phyloP scores from a whole-genome alignment of 805 yeast species.

The Monosporozyma solicola region DNA sequence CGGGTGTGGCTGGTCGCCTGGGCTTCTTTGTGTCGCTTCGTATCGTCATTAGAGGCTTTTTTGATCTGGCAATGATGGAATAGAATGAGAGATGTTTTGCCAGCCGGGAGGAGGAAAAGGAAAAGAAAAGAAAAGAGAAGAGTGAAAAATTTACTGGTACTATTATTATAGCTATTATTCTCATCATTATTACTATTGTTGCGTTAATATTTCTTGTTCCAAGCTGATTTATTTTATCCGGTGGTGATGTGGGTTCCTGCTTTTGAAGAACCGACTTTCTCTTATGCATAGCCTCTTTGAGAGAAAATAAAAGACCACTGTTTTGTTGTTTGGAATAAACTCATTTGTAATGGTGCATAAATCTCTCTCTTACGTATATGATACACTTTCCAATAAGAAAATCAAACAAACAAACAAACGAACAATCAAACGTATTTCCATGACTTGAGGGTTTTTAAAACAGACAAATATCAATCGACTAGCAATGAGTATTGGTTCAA shows the following conservation, averaged over 20 bases:
- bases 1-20: too few relatives aligned
- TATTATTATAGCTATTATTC: too few relatives aligned
- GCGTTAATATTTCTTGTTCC: not conserved
- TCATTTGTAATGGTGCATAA: too few relatives aligned
- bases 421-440: too few relatives aligned
- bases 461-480: conserved; percentile 5
- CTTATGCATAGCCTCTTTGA: not conserved
- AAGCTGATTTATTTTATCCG: not conserved
- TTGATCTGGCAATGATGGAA: not conserved
- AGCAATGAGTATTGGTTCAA: conserved; percentile 57
- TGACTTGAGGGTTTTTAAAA: too few relatives aligned
- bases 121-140: not conserved
- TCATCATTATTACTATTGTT: not conserved
- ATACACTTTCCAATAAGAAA: too few relatives aligned
- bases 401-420: too few relatives aligned
- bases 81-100: not conserved
- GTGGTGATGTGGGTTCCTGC: not conserved
- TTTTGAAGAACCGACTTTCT: not conserved
- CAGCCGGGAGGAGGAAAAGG: not conserved
- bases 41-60: not conserved
- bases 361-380: too few relatives aligned
- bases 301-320: not conserved
- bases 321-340: too few relatives aligned
- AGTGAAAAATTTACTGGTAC: too few relatives aligned
- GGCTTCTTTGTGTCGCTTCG: not conserved